A percentile compares a stretch with the other conserved stretches of the same genome.
These are phyloP conservation scores for Cyclocybe cylindracea DNA, from an alignment of 768 basidiomycete genomes.

Conservation along the genomic window DNA sequence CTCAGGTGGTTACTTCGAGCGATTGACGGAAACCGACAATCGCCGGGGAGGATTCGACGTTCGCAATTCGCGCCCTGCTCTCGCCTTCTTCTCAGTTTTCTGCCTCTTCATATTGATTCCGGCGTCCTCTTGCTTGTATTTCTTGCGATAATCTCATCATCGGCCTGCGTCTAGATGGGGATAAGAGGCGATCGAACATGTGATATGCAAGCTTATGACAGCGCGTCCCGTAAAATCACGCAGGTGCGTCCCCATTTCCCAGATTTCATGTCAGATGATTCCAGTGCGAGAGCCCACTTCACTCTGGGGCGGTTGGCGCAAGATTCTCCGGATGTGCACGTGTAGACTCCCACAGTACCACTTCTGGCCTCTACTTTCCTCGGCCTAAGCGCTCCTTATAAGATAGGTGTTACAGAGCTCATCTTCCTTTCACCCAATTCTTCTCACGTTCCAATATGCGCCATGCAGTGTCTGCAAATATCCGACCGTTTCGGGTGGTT, in stretches of 20 bases:
- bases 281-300: constrained; percentile 64
- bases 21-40: no score
- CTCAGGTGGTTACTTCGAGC: no score
- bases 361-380: constrained; percentile 49
- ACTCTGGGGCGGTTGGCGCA: constrained; percentile 61
- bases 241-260: constrained; percentile 78
- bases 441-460: constrained; percentile 76
- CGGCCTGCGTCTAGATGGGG: constrained; percentile 56
- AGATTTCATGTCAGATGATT: constrained; percentile 76
- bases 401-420: constrained; percentile 77
- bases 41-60: no score
- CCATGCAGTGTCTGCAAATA: constrained; percentile 75
- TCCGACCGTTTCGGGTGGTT: constrained; percentile 76
- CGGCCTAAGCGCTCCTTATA: constrained; percentile 69
- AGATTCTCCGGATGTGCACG: constrained; percentile 46
- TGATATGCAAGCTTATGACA: constrained; percentile 33
- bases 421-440: constrained; percentile 89
- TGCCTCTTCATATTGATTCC: constrained; percentile 57
- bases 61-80: constrained; percentile 13
- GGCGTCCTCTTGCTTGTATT: constrained; percentile 66
- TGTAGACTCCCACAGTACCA: constrained; percentile 68
- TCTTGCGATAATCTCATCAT: constrained; percentile 72
- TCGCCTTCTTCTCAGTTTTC: constrained; percentile 31
- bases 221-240: constrained; percentile 63
- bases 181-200: constrained; percentile 6